Evolutionary conservation across 2,329 filamentous ascomycete genomes (phyloP), one percentile per base, ranked within the genome.

Genomic region (Penicillium frequentans): DNA sequence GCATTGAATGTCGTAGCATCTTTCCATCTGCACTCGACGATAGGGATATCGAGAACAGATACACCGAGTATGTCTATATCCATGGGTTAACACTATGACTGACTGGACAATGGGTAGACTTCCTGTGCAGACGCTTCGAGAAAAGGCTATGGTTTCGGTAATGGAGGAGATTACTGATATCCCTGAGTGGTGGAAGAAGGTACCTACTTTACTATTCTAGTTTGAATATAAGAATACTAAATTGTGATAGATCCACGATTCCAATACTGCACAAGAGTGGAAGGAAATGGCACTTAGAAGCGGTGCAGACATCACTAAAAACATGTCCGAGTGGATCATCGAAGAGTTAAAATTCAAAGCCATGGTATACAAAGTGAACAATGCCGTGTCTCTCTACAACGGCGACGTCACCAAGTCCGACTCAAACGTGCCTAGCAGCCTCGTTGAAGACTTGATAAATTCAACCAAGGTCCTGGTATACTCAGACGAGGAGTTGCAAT

Each of bases 381-480:
- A 74, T 1, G 70, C 81, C 11, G 64, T 83, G 9, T 72, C 74
- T 5, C 75, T 79, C 1, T 72, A 83, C 21, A 82, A 84, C 52
- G 73, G 75, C 2, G 74, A 75, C 31, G 72, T 84, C 5, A 79
- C 77, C 59, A 87, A 87, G 64, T 82, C 83, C 0, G 84, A 87
- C 66, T 69, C 60, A 1, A 66, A 77, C 2, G 69, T 86, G 2
- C 59, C 76, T 0, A 51, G 67, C 0, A 64, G 72, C 1, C 61
- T 84, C 3, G 68, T 73, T 5, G 16, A 78, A 1, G 69, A 73
- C 1, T 73, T 89, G 3, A 73, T 66, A 27, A 61, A 66, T 3
- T 79, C 77, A 1, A 79, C 83, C 31, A 67, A 69, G 1, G 67
- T 67, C 0, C 73, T 90, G 1, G 81, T 87, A 57, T 69, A 81